Evolutionary conservation across 1,284 basidiomycete species (phyloP).

Genomic region (Papiliotrema flavescens): DNA sequence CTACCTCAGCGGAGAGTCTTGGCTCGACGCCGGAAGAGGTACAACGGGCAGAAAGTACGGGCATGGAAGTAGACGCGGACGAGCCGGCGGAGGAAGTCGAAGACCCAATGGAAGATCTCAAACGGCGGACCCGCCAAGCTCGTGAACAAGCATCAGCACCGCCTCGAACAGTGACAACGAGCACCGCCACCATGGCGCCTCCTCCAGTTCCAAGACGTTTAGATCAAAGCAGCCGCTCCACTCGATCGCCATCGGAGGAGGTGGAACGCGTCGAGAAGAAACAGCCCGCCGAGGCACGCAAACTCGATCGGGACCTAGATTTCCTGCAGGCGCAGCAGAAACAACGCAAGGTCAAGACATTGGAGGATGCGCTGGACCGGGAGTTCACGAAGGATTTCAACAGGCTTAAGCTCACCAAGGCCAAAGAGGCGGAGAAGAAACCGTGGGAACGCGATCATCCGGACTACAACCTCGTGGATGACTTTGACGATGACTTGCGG

Average conservation of each 20-base stretch:
- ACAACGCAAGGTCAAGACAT: conserved; percentile 29
- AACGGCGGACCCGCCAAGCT: conserved; percentile 11
- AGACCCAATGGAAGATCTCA: conserved; percentile 19
- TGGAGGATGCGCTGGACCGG: conserved; percentile 63
- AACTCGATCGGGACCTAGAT: conserved; percentile 29
- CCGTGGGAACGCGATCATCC: conserved; percentile 10
- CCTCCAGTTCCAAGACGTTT: background rate
- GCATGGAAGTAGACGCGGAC: conserved; percentile 33
- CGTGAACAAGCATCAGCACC: background rate
- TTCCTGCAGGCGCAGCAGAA: conserved; percentile 43
- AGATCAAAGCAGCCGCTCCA: background rate
- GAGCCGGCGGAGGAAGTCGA: conserved; percentile 20
- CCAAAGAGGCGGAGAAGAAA: conserved; percentile 52
- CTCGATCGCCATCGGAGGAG: conserved; percentile 13
- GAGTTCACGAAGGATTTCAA: conserved; percentile 64
- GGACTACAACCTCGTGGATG: conserved; percentile 55
- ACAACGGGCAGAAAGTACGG: background rate
- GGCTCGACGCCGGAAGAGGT: background rate
- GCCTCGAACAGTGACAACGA: background rate
- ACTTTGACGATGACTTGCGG: conserved; percentile 68
- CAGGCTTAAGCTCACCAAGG: conserved; percentile 69
- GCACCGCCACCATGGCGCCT: background rate
- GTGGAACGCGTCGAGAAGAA: conserved; percentile 14
- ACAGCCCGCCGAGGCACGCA: conserved; percentile 3
- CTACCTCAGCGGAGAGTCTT: background rate